phyloP scores from a whole-genome alignment of 352 stramenopile species.

The Pythium coloratum region DNA sequence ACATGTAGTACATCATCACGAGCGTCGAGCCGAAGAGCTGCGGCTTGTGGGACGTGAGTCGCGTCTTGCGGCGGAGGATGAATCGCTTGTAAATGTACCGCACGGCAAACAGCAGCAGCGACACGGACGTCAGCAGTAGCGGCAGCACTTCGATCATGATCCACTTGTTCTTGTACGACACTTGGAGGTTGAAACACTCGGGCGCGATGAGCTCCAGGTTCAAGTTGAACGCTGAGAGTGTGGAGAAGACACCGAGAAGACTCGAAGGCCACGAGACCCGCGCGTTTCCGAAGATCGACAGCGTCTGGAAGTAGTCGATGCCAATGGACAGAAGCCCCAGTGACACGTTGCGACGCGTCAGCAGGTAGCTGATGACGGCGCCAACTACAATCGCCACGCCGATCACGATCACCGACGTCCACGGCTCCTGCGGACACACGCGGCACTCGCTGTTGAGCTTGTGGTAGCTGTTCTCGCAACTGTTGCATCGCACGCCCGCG shows the following conservation, averaged over 20 bases:
- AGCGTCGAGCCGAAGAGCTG: constrained; percentile 70
- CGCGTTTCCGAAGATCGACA: constrained; percentile 78
- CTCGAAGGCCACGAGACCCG: constrained; percentile 64
- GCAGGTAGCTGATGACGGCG: constrained; percentile 52
- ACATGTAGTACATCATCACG: constrained; percentile 86
- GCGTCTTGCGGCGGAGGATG: constrained; percentile 47
- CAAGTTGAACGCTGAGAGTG: constrained; percentile 78
- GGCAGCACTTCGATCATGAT: constrained; percentile 60
- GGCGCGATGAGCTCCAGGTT: constrained; percentile 83
- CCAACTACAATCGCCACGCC: constrained; percentile 49
- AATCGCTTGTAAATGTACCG: constrained; percentile 66
- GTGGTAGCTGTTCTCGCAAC: constrained; percentile 49
- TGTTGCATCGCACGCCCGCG: constrained; percentile 43
- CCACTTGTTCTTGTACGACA: constrained; percentile 80
- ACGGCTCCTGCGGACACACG: constrained; percentile 53
- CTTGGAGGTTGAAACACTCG: constrained; percentile 73
- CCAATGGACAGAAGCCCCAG: constrained; percentile 76
- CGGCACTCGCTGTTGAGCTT: constrained; percentile 67
- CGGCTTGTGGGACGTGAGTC: constrained; percentile 61
- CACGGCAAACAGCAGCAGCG: constrained; percentile 45
- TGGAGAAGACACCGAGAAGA: constrained; percentile 64
- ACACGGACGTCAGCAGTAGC: constrained; percentile 40
- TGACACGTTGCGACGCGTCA: constrained; percentile 63
- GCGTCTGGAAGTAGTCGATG: constrained; percentile 87
- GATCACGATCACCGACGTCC: constrained; percentile 51